Conservation (phyloP, 2,329 filamentous ascomycete species). For the Ceratocystis albifundus region DNA sequence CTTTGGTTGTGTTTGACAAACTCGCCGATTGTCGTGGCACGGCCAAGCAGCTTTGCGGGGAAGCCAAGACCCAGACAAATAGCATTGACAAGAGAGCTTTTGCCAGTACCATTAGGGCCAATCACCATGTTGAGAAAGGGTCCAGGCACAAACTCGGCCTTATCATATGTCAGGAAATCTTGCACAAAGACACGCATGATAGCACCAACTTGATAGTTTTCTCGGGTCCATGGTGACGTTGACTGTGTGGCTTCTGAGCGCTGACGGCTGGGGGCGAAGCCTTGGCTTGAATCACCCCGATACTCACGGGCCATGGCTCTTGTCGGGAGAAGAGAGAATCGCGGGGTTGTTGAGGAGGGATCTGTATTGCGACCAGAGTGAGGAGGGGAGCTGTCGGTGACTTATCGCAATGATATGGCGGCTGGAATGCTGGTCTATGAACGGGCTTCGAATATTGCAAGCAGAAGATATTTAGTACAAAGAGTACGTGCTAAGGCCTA, state of each 20-base stretch:
- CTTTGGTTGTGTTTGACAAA: conserved; percentile 84
- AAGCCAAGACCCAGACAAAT: conserved; percentile 89
- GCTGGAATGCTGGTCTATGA: not conserved
- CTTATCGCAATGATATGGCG: not conserved
- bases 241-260: not conserved
- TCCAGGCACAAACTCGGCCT: conserved; percentile 80
- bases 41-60: conserved; percentile 67
- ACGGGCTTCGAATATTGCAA: too few relatives aligned
- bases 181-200: conserved; percentile 76
- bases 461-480: not conserved
- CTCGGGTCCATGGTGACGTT: conserved; percentile 25
- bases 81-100: conserved; percentile 92
- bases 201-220: conserved; percentile 57
- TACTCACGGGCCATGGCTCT: conserved; percentile 1
- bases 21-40: conserved; percentile 72
- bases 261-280: conserved; percentile 21
- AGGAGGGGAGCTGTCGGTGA: not conserved
- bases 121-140: conserved; percentile 97
- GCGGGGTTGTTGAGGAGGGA: conserved; percentile 6
- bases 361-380: too few relatives aligned
- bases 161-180: conserved; percentile 92
- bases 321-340: not conserved
- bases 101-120: conserved; percentile 95
- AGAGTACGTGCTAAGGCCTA: not conserved
- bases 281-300: not conserved